Conservation (phyloP, 2,329 filamentous ascomycete genomes). For the Xylaria sp. region DNA sequence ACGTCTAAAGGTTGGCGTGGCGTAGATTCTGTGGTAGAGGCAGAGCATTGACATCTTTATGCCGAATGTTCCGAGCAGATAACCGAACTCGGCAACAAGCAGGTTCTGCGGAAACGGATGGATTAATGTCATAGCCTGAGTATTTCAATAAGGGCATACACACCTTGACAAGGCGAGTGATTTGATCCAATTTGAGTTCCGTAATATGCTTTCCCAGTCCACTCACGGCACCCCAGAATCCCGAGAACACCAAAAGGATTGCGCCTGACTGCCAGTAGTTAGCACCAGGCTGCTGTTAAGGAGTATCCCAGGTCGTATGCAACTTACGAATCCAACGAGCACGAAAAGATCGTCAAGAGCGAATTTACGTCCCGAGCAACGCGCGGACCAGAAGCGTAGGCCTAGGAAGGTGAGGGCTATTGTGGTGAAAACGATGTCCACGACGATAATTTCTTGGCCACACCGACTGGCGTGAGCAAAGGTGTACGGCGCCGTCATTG, state of each 20-base stretch:
- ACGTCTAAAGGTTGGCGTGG: slow-evolving; percentile 44
- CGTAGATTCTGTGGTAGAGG: slow-evolving; percentile 49
- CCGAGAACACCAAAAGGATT: slow-evolving; percentile 33
- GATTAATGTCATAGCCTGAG: slow-evolving; percentile 19
- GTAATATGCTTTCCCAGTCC: slow-evolving; percentile 41
- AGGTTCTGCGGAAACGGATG: slow-evolving; percentile 27
- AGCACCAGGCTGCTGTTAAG: background rate
- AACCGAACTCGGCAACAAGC: slow-evolving; percentile 45
- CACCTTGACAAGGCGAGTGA: slow-evolving; percentile 35
- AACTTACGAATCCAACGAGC: slow-evolving; percentile 43
- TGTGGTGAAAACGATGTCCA: slow-evolving; percentile 40
- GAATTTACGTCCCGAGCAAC: slow-evolving; percentile 37
- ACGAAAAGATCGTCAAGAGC: slow-evolving; percentile 41
- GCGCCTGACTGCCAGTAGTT: slow-evolving; percentile 30
- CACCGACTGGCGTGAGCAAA: slow-evolving; percentile 17
- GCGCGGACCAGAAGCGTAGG: slow-evolving; percentile 44
- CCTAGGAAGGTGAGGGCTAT: slow-evolving; percentile 33
- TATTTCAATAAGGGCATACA: slow-evolving; percentile 3
- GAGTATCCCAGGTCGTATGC: background rate
- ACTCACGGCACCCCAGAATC: slow-evolving; percentile 43
- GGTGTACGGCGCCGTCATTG: slow-evolving; percentile 14
- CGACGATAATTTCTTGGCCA: slow-evolving; percentile 32
- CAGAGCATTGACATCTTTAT: slow-evolving; percentile 50
- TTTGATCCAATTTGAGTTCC: slow-evolving; percentile 23
- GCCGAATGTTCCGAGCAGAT: slow-evolving; percentile 46